phyloP scores from a whole-genome alignment of 2,329 filamentous ascomycete genomes.

The Lizonia empirigonia region DNA sequence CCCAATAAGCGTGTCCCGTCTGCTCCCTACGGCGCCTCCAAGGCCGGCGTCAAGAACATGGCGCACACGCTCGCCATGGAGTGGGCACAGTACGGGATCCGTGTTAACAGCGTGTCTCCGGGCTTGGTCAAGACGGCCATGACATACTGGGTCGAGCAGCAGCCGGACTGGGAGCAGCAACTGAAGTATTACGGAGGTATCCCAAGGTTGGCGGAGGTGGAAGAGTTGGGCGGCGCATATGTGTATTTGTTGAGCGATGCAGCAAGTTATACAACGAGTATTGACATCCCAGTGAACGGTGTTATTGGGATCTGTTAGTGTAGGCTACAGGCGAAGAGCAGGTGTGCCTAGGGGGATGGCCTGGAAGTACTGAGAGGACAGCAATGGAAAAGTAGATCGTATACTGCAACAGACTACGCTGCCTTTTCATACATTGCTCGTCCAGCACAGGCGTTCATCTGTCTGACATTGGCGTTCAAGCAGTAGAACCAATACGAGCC shows the following conservation, averaged over 20 bases:
- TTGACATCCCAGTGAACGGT: constrained; percentile 56
- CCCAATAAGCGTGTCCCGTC: constrained; percentile 52
- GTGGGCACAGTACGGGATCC: constrained; percentile 47
- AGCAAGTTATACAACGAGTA: constrained; percentile 58
- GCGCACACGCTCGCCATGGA: constrained; percentile 51
- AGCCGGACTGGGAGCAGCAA: constrained; percentile 62
- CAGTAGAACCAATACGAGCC: no score
- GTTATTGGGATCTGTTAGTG: constrained; percentile 40
- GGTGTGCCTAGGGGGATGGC: no score
- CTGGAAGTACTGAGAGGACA: no score
- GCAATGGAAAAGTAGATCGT: no score
- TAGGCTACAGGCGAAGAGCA: no score
- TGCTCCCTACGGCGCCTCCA: constrained; percentile 52
- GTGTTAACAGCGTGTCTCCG: constrained; percentile 48
- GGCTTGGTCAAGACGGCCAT: constrained; percentile 48
- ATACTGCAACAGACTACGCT: no score
- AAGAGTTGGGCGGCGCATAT: constrained; percentile 63
- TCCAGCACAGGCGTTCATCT: no score
- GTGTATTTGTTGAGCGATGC: constrained; percentile 62
- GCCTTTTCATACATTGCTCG: no score
- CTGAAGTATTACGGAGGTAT: constrained; percentile 65
- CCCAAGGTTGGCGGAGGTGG: constrained; percentile 58
- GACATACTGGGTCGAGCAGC: constrained; percentile 56
- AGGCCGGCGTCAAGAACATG: constrained; percentile 54
- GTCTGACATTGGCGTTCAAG: no score